Conservation (phyloP, 148 eudicot species). For the Hydrangea macrophylla region DNA sequence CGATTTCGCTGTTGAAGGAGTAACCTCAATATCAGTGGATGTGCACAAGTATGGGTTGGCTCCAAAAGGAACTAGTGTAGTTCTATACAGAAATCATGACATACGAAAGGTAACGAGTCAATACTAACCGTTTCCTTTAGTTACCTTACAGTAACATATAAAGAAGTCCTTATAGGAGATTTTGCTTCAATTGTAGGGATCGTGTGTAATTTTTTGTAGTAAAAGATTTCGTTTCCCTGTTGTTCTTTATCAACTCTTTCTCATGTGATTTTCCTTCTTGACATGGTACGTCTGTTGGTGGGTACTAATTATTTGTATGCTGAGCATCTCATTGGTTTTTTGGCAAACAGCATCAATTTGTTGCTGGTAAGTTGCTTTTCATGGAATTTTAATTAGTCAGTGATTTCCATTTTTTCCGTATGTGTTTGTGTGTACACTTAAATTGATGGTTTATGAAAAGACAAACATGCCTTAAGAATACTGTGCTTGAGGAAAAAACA, state of each 20-base stretch:
- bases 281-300: constrained; percentile 23
- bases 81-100: constrained; percentile 78
- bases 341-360: constrained; percentile 85
- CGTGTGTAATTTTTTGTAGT: not conserved
- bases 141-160: not conserved
- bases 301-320: constrained; percentile 29
- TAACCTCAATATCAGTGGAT: constrained; percentile 90
- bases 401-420: not conserved
- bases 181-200: not conserved
- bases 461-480: too few species aligned
- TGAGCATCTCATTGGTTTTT: constrained; percentile 27
- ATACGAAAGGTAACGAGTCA: constrained; percentile 67
- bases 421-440: not conserved
- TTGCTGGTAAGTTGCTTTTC: constrained; percentile 75
- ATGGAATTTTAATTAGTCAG: not conserved
- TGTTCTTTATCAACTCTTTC: constrained; percentile 6
- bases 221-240: constrained; percentile 10
- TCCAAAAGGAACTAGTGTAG: constrained; percentile 98
- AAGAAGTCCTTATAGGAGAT: not conserved
- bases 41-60: constrained; percentile 99
- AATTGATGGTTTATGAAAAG: not conserved
- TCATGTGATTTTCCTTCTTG: constrained; percentile 3
- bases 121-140: not conserved
- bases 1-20: constrained; percentile 89
- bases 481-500: not conserved